Conservation (phyloP, 805 yeast species). For the Clavispora fructus region DNA sequence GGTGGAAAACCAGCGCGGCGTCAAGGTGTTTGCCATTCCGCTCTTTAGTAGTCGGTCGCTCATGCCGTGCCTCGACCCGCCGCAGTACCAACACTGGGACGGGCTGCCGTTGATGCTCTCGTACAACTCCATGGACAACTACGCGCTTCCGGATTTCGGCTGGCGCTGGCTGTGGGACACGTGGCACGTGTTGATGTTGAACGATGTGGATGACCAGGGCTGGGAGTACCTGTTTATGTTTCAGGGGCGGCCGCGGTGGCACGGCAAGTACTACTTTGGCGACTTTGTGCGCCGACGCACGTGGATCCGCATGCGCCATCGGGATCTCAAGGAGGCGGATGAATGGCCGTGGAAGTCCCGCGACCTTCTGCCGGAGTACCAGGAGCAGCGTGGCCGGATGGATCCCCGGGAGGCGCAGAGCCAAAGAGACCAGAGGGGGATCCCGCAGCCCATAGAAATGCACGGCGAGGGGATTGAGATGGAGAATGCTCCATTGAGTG, state of each 20-base stretch:
- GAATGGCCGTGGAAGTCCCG: no score
- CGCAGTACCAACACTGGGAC: constrained; percentile 40
- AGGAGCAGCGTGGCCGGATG: no score
- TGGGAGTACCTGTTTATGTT: constrained; percentile 65
- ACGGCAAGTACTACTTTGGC: constrained; percentile 54
- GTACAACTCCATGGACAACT: constrained; percentile 23
- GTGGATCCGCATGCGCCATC: constrained; percentile 48
- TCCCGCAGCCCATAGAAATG: no score
- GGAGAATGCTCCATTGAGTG: no score
- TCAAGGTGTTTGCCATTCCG: constrained; percentile 48
- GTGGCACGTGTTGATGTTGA: constrained; percentile 70
- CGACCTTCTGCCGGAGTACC: no score
- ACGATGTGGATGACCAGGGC: constrained; percentile 79
- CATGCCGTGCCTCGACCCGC: constrained; percentile 47
- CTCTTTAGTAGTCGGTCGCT: constrained; percentile 42
- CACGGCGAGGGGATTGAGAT: no score
- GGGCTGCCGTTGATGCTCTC: constrained; percentile 30
- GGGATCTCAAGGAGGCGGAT: neutral
- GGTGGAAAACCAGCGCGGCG: constrained; percentile 52
- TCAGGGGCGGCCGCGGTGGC: constrained; percentile 42
- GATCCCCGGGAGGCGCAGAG: no score
- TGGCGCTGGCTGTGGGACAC: constrained; percentile 68
- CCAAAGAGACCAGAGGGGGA: no score
- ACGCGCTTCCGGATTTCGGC: constrained; percentile 50
- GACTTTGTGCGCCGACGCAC: constrained; percentile 61